Evolutionary conservation across 108 stramenopile genomes (phyloP), one percentile per base, ranked within the genome.

Genomic region (Fragilaria radians): DNA sequence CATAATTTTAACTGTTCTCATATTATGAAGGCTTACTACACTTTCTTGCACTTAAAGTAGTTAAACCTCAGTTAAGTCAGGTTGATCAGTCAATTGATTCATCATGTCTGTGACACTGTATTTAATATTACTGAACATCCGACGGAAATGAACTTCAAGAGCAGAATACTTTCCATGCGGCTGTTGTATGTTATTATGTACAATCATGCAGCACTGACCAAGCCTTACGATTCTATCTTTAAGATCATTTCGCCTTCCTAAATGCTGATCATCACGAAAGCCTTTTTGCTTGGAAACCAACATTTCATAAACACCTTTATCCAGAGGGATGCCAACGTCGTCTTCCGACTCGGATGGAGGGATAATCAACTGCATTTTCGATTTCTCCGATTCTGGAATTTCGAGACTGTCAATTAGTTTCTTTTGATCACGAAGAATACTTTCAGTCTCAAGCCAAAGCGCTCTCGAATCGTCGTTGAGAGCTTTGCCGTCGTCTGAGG

Each of bases 51-150:
- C n/a, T n/a, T n/a, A 45, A 11, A 46, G 19, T 4, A 4, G 7
- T 78, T 79, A 92, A 28, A 92, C 74, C 47, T 86, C 85, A 32
- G 91, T 92, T 31, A 88, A 65, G 67, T 94, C 93, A 32, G 70
- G 74, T 65, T 90, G 89, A 63, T 94, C 87, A 3, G 88, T 88
- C 34, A 94, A 69, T 60, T 94, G 93, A 28, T 69, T 84, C 93
- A 94, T 94, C 89, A 94, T 94, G 50, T 94, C 92, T 23, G 80
- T 78, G 29, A 94, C 85, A 76, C 87, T 88, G 65, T 91, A 94
- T 62, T 88, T 88, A 54, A 88, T 85, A 72, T 89, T 88, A 63
- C 65, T 80, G 73, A 94, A 94, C 80, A 89, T 70, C 22, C 85
- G 80, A 72, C 88, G 84, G 74, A 89, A 89, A 58, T 83, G 86